Conservation (phyloP, 257 asterid species). For the Striga asiatica region DNA sequence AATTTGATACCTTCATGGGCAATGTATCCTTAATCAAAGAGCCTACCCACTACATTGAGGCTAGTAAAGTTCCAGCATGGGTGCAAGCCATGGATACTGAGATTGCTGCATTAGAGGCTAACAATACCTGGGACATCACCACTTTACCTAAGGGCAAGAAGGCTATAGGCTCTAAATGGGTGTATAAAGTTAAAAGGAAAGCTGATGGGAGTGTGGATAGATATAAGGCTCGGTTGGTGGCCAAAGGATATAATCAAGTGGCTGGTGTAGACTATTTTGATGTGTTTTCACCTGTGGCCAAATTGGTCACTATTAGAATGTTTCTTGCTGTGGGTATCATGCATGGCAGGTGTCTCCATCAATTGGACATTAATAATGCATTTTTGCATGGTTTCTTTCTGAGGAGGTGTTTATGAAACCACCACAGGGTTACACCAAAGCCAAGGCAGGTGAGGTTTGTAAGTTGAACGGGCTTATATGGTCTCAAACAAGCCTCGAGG, state of each 20-base stretch:
- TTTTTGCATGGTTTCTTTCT: neutral
- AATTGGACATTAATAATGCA: neutral
- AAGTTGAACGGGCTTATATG: neutral
- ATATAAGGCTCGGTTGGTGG: too few species aligned
- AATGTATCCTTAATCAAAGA: too few species aligned
- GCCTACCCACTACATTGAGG: too few species aligned
- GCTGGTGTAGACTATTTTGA: neutral
- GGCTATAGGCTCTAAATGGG: neutral
- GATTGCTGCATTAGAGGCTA: neutral
- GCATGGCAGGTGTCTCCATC: neutral
- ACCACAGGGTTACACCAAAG: neutral
- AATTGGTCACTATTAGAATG: neutral
- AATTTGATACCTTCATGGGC: too few species aligned
- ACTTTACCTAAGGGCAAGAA: neutral
- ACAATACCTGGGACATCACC: neutral
- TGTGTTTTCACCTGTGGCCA: neutral
- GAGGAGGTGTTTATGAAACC: neutral
- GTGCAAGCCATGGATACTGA: neutral
- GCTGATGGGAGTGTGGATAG: neutral
- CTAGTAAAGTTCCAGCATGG: neutral
- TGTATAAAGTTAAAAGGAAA: neutral
- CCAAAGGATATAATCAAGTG: too few species aligned
- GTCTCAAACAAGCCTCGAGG: neutral
- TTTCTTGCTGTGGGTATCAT: neutral
- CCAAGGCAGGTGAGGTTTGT: neutral